Evolutionary conservation across 306 rosid species (phyloP).

Genomic region (Datisca glomerata): DNA sequence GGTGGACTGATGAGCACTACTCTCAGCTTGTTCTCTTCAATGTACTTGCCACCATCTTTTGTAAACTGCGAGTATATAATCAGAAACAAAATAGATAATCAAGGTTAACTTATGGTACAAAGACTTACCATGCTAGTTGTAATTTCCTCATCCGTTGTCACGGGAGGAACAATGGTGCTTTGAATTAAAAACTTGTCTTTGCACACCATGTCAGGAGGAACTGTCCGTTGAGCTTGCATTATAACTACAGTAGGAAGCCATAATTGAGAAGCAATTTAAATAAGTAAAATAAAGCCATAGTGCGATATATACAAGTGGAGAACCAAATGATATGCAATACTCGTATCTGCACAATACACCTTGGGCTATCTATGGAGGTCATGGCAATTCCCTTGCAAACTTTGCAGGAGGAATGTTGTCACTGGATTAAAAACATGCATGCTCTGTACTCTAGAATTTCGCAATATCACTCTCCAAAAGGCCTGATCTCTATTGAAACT

Average conservation of each 20-base stretch:
- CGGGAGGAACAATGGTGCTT: conserved; percentile 49
- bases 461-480: too few species aligned
- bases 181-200: conserved; percentile 88
- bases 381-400: too few species aligned
- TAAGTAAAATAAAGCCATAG: not conserved
- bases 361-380: too few species aligned
- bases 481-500: too few species aligned
- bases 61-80: conserved; percentile 43
- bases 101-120: conserved; percentile 8
- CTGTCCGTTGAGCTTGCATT: conserved; percentile 64
- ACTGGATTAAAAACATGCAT: too few species aligned
- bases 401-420: too few species aligned
- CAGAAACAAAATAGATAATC: conserved; percentile 6
- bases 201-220: conserved; percentile 59
- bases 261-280: not conserved
- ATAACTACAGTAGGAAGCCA: conserved; percentile 36
- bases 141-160: conserved; percentile 50
- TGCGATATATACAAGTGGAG: conserved; percentile 1
- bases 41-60: conserved; percentile 38
- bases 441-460: too few species aligned
- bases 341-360: too few species aligned
- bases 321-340: too few species aligned
- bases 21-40: conserved; percentile 76
- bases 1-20: conserved; percentile 50
- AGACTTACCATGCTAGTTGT: conserved; percentile 61